A percentile compares a stretch with the other conserved stretches of the same genome.
phyloP scores from a whole-genome alignment of 306 rosid species.

The Arachis hypogaea region DNA sequence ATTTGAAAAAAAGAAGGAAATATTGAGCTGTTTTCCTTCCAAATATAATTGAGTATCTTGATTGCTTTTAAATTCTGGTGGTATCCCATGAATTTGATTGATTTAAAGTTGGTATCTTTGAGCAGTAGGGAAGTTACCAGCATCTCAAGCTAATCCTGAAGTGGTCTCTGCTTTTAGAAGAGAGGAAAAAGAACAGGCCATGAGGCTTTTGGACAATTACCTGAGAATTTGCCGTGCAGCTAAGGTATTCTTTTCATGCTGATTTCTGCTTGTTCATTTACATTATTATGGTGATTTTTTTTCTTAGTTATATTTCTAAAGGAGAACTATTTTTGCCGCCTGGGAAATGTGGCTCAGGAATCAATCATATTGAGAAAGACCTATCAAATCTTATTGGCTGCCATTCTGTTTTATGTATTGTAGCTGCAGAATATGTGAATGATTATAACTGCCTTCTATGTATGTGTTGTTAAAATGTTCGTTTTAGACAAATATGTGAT shows the following conservation, averaged over 20 bases:
- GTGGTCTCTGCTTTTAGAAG: slow-evolving; percentile 65
- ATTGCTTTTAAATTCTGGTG: background rate
- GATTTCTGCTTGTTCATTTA: slow-evolving; percentile 20
- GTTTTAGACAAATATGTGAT: background rate
- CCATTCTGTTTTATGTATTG: slow-evolving; percentile 23
- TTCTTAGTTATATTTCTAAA: background rate
- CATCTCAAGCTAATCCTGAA: slow-evolving; percentile 60
- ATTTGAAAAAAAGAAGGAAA: background rate
- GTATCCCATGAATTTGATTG: slow-evolving; percentile 26
- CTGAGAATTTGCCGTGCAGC: slow-evolving; percentile 55
- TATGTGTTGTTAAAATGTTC: background rate
- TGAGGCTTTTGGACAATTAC: slow-evolving; percentile 57
- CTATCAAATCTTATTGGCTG: background rate
- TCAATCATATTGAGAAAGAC: background rate
- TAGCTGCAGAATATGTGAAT: background rate
- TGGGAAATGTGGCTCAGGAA: background rate
- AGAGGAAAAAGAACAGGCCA: slow-evolving; percentile 58
- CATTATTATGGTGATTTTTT: slow-evolving; percentile 3
- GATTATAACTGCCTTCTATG: background rate
- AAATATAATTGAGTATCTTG: background rate
- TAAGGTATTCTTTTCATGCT: slow-evolving; percentile 48
- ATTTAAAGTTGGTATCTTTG: slow-evolving; percentile 32
- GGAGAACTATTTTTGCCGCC: background rate
- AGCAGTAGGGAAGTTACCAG: slow-evolving; percentile 84
- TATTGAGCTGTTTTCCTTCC: background rate